Base-by-base conservation (phyloP, 352 stramenopile species). In the Globisporangium uncinulatum region DNA sequence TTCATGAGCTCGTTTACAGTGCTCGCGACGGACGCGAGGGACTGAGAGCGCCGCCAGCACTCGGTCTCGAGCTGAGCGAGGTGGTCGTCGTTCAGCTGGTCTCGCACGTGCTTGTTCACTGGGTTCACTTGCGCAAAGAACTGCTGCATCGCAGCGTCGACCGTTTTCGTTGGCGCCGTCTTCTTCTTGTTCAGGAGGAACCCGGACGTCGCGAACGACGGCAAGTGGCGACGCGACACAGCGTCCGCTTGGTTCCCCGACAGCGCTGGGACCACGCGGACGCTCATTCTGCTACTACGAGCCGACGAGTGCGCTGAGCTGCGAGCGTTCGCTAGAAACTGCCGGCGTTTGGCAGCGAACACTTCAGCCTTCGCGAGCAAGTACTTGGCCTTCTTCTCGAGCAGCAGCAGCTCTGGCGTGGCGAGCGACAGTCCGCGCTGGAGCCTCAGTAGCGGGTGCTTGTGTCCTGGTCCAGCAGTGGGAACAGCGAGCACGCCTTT, bases 341-440 rank as follows among this genome's bases (percentile, higher is more conserved):
- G 51, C 1, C 49, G 58, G 29, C 71, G 74, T 20, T 71, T 61
- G 17, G 73, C 71, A 6, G 57, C 41, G 3, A 74, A 79, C 19
- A 63, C 67, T 3, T 89, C 75, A 0, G 65, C 73, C 32, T 81
- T 79, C 0, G 65, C 59, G 9, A 84, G 60, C 6, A 89, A 46
- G 44, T 87, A 87, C 31, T 71, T 76, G 1, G 76, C 75, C 44
- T 89, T 89, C n/a, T 67, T 79, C 47, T 89, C 77, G 14, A 89
- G 41, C n/a, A 86, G 32, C 8, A 74, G 50, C 0, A 66, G 59
- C 46, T 83, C 73, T 2, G 76, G 70, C 0, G 69, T 71, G 4
- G 75, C 21, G 15, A 74, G 76, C 0, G 61, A 61, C 4, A 55
- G 57, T 7, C 4, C 13, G 32, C 29, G 24, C 19, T 55, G 47